Evolutionary conservation across 2,329 filamentous ascomycete genomes (phyloP).

Genomic region (Amauroascus verrucosus): DNA sequence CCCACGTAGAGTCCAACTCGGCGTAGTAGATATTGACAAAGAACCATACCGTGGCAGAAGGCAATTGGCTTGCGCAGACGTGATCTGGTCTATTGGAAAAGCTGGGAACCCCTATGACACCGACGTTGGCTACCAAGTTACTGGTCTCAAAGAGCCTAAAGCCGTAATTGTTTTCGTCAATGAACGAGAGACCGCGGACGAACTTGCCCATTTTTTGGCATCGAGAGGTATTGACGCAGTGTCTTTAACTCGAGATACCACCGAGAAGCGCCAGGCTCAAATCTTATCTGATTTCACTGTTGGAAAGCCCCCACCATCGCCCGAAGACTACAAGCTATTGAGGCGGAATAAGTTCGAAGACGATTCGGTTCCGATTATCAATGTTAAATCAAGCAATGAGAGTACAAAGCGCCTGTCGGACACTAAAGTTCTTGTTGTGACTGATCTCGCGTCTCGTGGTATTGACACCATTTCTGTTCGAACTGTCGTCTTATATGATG

Average conservation of each 20-base stretch:
- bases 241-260: conserved; percentile 74
- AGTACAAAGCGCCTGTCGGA: conserved; percentile 38
- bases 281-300: conserved; percentile 64
- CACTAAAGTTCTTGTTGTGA: conserved; percentile 86
- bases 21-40: conserved; percentile 81
- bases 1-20: conserved; percentile 84
- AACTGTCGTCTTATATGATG: conserved; percentile 89
- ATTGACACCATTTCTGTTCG: conserved; percentile 89
- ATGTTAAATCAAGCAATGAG: neutral
- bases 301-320: conserved; percentile 27
- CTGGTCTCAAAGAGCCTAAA: conserved; percentile 52
- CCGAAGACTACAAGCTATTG: conserved; percentile 16
- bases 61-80: conserved; percentile 83
- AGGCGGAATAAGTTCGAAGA: conserved; percentile 15
- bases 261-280: conserved; percentile 65
- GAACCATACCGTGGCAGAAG: conserved; percentile 94
- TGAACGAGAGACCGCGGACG: conserved; percentile 77
- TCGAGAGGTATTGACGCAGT: conserved; percentile 82
- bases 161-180: conserved; percentile 94
- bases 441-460: conserved; percentile 80
- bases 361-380: conserved; percentile 17
- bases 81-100: conserved; percentile 86
- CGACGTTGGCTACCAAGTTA: conserved; percentile 26
- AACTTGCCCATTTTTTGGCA: conserved; percentile 66
- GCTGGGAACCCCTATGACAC: conserved; percentile 46